Evolutionary conservation across 176 grass and related monocot species (phyloP), one percentile per base, ranked within the genome.

Genomic region (Juncus inflexus): DNA sequence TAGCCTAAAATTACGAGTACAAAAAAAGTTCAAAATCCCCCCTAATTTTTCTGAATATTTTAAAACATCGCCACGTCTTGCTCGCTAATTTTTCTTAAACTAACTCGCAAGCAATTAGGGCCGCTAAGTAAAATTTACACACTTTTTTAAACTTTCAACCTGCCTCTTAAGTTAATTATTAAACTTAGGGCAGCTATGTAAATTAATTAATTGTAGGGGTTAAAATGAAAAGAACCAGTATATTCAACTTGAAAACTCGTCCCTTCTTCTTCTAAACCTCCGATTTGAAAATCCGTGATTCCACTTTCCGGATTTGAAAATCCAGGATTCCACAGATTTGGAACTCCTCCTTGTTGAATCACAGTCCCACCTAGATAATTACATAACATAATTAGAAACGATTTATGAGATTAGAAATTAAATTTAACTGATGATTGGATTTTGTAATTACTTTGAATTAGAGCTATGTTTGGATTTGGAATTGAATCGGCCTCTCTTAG

Each of bases 371-470:
- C 90, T 95, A 82, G 60, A 39, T 28, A 12, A 61, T 6, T 15
- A 42, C 12, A 28, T 6, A 47, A 84, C 74, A 69, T 28, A 54
- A 39, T 10, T 28, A 69, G 12, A 11, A 9, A 79, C 6, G 15
- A 45, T 6, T 12, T 42, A 49, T 15, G 53, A 57, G 16, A 28
- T 4, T 1, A 19, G 38, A 50, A 15, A 16, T 39, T 35, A 54
- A 11, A 15, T 43, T 0, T 35, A 11, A 4, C 39, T 9, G 49
- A 14, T 6, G n/a, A 50, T 16, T 36, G 1, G 45, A 55, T 13
- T 13, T 57, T 50, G 40, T 55, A 47, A 72, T 65, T 61, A 95
- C 90, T 78, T 57, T 81, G 79, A 52, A 90, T 75, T 62, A 90
- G 59, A 0, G 86, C 52, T 1, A 90, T 8, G 74, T 38, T 40